Evolutionary conservation across 768 basidiomycete species (phyloP).

Genomic region (Asterophora parasitica): DNA sequence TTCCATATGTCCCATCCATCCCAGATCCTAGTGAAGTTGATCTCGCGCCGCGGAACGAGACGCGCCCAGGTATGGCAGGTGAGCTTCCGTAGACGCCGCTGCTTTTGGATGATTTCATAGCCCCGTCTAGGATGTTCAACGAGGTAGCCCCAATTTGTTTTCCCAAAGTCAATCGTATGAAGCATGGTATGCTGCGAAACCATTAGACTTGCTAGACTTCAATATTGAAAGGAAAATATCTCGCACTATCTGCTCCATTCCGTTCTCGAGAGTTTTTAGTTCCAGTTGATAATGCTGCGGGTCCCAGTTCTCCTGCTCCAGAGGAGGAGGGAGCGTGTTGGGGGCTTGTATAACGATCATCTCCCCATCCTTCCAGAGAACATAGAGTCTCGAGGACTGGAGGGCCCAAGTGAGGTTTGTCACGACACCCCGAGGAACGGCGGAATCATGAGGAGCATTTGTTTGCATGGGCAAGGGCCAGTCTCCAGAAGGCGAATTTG

Average conservation of each 20-base stretch:
- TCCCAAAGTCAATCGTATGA: constrained; percentile 26
- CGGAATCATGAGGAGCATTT: not conserved
- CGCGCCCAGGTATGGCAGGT: constrained; percentile 32
- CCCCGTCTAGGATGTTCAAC: constrained; percentile 21
- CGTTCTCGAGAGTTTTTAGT: constrained; percentile 3
- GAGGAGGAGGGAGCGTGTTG: not conserved
- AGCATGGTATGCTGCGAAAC: constrained; percentile 25
- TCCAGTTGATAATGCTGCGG: not conserved
- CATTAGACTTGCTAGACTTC: constrained; percentile 3
- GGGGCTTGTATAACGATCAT: constrained; percentile 12
- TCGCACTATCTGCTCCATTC: constrained; percentile 20
- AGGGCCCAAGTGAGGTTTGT: constrained; percentile 1
- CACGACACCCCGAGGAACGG: constrained; percentile 9
- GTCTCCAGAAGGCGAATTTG: no score
- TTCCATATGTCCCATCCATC: constrained; percentile 22
- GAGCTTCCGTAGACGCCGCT: constrained; percentile 20
- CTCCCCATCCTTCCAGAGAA: constrained; percentile 10
- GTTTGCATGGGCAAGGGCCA: not conserved
- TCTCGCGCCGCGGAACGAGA: constrained; percentile 31
- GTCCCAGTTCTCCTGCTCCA: not conserved
- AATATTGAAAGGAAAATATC: not conserved
- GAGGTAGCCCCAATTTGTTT: constrained; percentile 33
- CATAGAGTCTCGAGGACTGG: constrained; percentile 4
- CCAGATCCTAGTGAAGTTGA: constrained; percentile 30
- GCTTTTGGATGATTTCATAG: constrained; percentile 26